Conservation (phyloP, 495 filamentous ascomycete genomes). For the Aspergillus baeticus region DNA sequence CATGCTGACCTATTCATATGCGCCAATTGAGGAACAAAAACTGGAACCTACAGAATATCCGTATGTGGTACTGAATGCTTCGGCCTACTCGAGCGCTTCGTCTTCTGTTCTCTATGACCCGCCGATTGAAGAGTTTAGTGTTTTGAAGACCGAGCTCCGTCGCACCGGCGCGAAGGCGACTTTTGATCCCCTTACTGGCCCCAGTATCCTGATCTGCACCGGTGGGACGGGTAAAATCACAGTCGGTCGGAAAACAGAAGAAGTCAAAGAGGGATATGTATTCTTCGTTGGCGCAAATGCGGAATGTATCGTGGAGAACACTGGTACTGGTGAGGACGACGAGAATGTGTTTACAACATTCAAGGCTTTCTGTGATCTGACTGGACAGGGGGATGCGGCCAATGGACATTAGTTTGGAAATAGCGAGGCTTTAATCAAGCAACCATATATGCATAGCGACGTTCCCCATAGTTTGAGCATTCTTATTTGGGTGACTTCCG, state of each 20-base stretch:
- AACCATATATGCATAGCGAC: not conserved
- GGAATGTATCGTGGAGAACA: constrained; percentile 73
- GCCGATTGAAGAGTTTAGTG: constrained; percentile 94
- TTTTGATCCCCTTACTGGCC: constrained; percentile 83
- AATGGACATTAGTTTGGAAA: constrained; percentile 31
- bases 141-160: constrained; percentile 76
- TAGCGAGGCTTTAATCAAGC: not conserved
- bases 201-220: constrained; percentile 90
- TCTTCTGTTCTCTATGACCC: constrained; percentile 79
- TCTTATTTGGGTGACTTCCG: not conserved
- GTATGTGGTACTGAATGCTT: constrained; percentile 72
- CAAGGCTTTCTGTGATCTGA: constrained; percentile 92
- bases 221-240: constrained; percentile 75
- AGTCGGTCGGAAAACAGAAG: constrained; percentile 74
- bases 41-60: constrained; percentile 82
- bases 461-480: not conserved
- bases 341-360: constrained; percentile 78
- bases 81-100: constrained; percentile 74
- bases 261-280: constrained; percentile 76
- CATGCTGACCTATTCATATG: constrained; percentile 93
- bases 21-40: constrained; percentile 92
- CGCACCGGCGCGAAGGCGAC: constrained; percentile 73
- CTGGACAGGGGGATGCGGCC: constrained; percentile 49
- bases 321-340: constrained; percentile 38
- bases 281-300: constrained; percentile 94